These are phyloP conservation scores for Trametes versicolor DNA, from an alignment of 1,284 basidiomycete genomes.

Conservation along the genomic window DNA sequence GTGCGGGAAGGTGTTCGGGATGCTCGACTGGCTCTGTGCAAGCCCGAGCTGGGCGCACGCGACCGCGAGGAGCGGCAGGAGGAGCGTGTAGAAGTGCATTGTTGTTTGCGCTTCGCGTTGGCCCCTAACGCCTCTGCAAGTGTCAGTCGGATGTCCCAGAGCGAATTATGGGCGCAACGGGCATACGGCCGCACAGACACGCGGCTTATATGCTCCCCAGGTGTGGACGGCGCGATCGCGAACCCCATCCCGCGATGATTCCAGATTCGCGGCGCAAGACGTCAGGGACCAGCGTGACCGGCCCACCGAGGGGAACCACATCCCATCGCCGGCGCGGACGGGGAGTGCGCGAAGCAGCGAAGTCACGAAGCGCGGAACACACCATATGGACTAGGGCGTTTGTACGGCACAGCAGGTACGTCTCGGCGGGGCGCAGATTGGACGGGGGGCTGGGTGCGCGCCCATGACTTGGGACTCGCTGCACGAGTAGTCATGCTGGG, in stretches of 20 bases:
- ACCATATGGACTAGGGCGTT: not conserved
- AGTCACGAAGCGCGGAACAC: not conserved
- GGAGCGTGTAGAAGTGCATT: conserved; percentile 14
- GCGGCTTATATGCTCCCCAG: not conserved
- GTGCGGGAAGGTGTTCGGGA: conserved; percentile 39
- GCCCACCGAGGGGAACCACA: not conserved
- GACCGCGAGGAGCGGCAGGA: conserved; percentile 21
- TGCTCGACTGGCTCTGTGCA: conserved; percentile 20
- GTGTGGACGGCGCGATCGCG: conserved; percentile 22
- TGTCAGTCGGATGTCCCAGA: not conserved
- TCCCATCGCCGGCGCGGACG: not conserved
- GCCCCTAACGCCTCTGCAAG: not conserved
- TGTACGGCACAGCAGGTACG: not conserved
- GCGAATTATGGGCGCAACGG: not conserved
- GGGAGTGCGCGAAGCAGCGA: not conserved
- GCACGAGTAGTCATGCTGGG: too few species aligned
- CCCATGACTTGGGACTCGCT: not conserved
- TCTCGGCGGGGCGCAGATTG: not conserved
- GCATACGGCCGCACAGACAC: not conserved
- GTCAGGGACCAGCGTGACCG: conserved; percentile 32
- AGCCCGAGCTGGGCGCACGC: conserved; percentile 12
- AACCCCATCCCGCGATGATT: conserved; percentile 19
- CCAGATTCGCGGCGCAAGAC: conserved; percentile 25
- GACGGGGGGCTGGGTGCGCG: not conserved
- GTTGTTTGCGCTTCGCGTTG: conserved; percentile 1